phyloP scores from a whole-genome alignment of 1,284 basidiomycete genomes.

The Grifola frondosa region DNA sequence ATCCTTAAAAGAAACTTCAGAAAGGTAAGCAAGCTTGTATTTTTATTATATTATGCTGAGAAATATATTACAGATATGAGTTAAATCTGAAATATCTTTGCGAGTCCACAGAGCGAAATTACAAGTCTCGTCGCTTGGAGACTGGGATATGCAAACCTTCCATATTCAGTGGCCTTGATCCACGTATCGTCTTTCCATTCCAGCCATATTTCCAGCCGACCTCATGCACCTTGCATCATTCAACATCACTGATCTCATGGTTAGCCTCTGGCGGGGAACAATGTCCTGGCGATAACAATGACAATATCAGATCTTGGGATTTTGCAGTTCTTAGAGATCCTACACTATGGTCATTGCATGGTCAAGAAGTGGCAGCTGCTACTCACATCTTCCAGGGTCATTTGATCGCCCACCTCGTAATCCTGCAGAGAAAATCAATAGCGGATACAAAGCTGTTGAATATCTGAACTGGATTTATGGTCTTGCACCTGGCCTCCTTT shows the following conservation, averaged over 20 bases:
- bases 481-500: constrained; percentile 21
- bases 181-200: constrained; percentile 15
- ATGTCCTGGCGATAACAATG: constrained; percentile 28
- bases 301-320: constrained; percentile 31
- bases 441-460: constrained; percentile 15
- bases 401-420: constrained; percentile 1
- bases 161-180: constrained; percentile 22
- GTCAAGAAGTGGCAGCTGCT: constrained; percentile 14
- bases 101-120: constrained; percentile 27
- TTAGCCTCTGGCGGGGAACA: constrained; percentile 26
- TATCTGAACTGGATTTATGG: constrained; percentile 21
- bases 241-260: constrained; percentile 30
- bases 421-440: background rate
- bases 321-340: constrained; percentile 34
- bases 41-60: too few species aligned
- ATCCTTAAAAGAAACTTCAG: too few species aligned
- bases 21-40: too few species aligned
- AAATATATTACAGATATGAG: too few species aligned
- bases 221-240: constrained; percentile 33
- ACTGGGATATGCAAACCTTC: constrained; percentile 39
- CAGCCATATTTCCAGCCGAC: constrained; percentile 16
- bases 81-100: too few species aligned
- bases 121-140: constrained; percentile 23
- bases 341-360: constrained; percentile 36
- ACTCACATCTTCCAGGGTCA: background rate